phyloP scores from a whole-genome alignment of 306 rosid genomes.

The Cucurbita ficifolia region DNA sequence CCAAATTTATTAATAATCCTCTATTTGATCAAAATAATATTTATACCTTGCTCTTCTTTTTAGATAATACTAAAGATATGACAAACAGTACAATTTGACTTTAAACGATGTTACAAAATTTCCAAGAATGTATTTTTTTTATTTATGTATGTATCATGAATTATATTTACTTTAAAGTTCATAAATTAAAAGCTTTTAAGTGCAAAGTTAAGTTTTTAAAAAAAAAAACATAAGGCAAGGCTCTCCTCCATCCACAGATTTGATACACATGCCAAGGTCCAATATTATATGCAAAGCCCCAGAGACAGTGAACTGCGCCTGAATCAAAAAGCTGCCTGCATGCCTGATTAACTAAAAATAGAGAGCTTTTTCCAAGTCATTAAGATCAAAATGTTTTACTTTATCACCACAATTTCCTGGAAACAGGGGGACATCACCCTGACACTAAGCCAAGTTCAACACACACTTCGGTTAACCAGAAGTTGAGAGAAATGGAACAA shows the following conservation, averaged over 20 bases:
- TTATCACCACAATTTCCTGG: background rate
- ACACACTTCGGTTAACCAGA: background rate
- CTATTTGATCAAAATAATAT: too few relatives aligned
- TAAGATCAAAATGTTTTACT: background rate
- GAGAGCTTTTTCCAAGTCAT: background rate
- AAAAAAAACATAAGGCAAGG: background rate
- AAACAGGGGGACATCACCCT: background rate
- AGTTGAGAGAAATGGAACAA: background rate
- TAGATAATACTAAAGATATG: background rate
- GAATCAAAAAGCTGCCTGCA: background rate
- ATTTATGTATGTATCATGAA: too few relatives aligned
- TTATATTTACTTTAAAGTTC: too few relatives aligned
- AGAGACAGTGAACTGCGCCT: background rate
- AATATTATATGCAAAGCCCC: background rate
- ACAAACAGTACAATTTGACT: background rate
- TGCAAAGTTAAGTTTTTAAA: too few relatives aligned
- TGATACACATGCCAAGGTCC: background rate
- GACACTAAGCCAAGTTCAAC: background rate
- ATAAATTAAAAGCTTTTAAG: too few relatives aligned
- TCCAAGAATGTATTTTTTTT: background rate
- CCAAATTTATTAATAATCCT: background rate
- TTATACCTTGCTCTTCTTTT: background rate
- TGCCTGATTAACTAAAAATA: background rate
- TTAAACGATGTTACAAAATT: background rate
- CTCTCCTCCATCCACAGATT: background rate